phyloP scores from a whole-genome alignment of 2,329 filamentous ascomycete genomes.

The Fusarium neocosmosporiellum region DNA sequence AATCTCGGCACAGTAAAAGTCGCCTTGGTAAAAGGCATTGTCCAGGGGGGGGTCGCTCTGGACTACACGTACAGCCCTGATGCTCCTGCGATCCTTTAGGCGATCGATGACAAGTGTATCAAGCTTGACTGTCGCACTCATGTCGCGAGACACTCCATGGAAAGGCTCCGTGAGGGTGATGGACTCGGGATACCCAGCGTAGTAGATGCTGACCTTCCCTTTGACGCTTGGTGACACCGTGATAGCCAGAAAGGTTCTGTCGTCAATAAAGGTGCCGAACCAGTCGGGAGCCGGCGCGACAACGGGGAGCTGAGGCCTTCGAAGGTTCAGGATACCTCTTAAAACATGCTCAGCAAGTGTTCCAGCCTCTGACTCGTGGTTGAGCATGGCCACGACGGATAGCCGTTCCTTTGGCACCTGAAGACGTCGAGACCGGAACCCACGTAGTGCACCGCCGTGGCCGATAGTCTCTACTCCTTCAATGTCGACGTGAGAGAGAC shows the following conservation, averaged over 20 bases:
- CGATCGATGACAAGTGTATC: conserved; percentile 22
- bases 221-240: conserved; percentile 13
- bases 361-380: conserved; percentile 25
- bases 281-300: conserved; percentile 10
- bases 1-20: conserved; percentile 29
- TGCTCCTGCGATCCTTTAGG: conserved; percentile 22
- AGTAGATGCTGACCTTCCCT: conserved; percentile 15
- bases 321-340: conserved; percentile 8
- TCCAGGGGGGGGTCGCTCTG: background rate
- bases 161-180: conserved; percentile 21
- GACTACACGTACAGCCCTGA: conserved; percentile 14
- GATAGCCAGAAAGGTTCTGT: conserved; percentile 23
- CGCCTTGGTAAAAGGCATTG: conserved; percentile 5
- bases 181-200: conserved; percentile 28
- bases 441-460: conserved; percentile 25
- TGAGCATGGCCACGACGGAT: conserved; percentile 28
- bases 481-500: conserved; percentile 10
- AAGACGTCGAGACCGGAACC: conserved; percentile 23
- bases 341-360: conserved; percentile 15
- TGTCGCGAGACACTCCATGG: conserved; percentile 14
- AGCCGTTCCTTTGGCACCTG: conserved; percentile 26
- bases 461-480: conserved; percentile 19
- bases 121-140: conserved; percentile 11
- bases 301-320: conserved; percentile 11
- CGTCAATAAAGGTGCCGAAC: conserved; percentile 23